Evolutionary conservation across 352 stramenopile species (phyloP), one percentile per base, ranked within the genome.

Genomic region (Pythium inflatum): DNA sequence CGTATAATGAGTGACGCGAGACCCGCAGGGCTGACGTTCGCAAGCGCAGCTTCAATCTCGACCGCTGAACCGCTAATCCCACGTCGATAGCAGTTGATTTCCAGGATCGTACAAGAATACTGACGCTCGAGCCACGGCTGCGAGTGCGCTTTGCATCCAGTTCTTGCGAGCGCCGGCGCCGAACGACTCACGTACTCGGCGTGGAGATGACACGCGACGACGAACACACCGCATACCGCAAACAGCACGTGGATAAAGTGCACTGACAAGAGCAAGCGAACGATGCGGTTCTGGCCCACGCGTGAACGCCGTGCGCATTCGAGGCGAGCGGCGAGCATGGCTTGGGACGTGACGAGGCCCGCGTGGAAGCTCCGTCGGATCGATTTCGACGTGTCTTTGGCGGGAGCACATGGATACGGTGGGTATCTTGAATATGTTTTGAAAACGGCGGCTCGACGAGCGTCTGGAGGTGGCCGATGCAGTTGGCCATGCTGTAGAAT

Each of bases 11-110:
- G 27, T 3, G 41, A 62, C 4, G 22, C 27, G 12, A 76, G 16
- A 1, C 57, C 58, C 2, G 16, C 13, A 0, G 69, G 5, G 13
- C 72, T 45, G 6, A 76, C 51, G 1, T 33, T 34, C 6, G 25
- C 30, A 14, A 76, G 43, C 20, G 40, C 56, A 0, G 40, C 40
- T 1, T 25, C 58, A 13, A 76, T 66, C 46, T 76, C 69, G 14
- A 45, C 9, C 0, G 25, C 30, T 5, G 28, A 1, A 1, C 69
- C 69, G 6, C 2, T 36, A 45, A 73, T 51, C 1, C 46, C 63
- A 7, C 51, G 62, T 24, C 62, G 63, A 31, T 73, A 41, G 54
- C 69, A 76, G 58, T 76, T 76, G 63, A 76, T 72, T 41, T 73
- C 69, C 2, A 76, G 48, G 1, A 77, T 48, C 14, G 65, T 70